Percentiles rank a stretch among this genome's conserved stretches.
phyloP scores from a whole-genome alignment of 164 flowering plant genomes.

The Macadamia integrifolia region DNA sequence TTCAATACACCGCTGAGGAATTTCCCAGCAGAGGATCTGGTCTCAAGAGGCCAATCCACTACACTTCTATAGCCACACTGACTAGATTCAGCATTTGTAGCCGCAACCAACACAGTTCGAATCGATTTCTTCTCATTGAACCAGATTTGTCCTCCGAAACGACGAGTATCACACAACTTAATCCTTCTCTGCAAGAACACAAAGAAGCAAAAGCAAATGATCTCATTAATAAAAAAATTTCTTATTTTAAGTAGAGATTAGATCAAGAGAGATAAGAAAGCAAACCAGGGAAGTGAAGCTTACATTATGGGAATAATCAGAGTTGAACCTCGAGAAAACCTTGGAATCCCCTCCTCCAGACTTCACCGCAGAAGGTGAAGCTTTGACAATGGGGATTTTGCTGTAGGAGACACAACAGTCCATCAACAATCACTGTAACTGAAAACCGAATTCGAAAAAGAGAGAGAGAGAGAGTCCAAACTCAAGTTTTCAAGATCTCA shows the following conservation, averaged over 20 bases:
- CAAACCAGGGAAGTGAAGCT: no score
- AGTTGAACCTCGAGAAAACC: conserved; percentile 1
- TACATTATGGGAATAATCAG: no score
- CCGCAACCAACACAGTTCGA: conserved; percentile 10
- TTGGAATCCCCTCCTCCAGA: conserved; percentile 5
- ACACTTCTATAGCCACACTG: conserved; percentile 43
- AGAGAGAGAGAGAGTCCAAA: no score
- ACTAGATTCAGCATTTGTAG: conserved; percentile 39
- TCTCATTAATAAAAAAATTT: no score
- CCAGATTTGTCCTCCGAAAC: neutral
- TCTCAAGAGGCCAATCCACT: conserved; percentile 58
- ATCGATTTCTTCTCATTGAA: neutral
- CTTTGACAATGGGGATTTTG: conserved; percentile 14
- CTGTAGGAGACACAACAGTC: conserved; percentile 34
- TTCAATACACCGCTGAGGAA: conserved; percentile 46
- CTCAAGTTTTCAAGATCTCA: no score
- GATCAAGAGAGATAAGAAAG: no score
- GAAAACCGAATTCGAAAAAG: no score
- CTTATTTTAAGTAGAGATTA: no score
- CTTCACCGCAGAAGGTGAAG: conserved; percentile 20
- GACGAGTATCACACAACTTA: conserved; percentile 6
- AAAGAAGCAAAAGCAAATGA: neutral
- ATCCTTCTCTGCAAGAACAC: conserved; percentile 6
- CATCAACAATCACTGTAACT: conserved; percentile 25
- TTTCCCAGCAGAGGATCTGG: conserved; percentile 48